Conservation (phyloP, 352 stramenopile species). For the Thraustochytrium sp. region DNA sequence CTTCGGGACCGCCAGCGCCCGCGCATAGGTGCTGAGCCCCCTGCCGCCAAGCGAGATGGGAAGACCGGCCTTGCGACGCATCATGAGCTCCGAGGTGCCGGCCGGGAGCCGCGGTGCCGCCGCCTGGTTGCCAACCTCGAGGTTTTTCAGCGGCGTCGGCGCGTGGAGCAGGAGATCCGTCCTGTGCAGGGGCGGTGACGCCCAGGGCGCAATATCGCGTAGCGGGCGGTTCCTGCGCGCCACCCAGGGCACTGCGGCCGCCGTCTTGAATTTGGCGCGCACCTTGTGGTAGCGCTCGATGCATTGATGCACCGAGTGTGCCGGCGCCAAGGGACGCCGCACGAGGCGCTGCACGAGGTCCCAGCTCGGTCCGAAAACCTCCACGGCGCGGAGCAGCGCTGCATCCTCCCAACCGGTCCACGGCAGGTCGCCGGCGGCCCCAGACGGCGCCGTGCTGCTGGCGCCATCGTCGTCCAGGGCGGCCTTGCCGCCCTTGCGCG, state of each 20-base stretch:
- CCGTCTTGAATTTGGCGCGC: conserved; percentile 9
- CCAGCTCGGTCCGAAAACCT: conserved; percentile 28
- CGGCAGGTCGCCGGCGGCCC: too few species aligned
- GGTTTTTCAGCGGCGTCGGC: not conserved
- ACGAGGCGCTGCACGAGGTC: conserved; percentile 8
- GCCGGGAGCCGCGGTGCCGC: not conserved
- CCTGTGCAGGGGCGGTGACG: not conserved
- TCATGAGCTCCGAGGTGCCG: not conserved
- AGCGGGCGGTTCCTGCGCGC: not conserved
- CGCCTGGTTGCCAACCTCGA: not conserved
- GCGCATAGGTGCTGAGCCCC: not conserved
- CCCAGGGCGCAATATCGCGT: conserved; percentile 18
- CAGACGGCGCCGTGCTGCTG: not conserved
- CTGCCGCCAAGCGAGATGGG: not conserved
- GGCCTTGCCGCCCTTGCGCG: not conserved
- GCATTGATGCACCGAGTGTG: not conserved
- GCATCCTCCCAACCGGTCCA: conserved; percentile 30
- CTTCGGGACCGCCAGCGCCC: not conserved
- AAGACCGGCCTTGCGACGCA: not conserved
- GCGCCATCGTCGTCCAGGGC: not conserved
- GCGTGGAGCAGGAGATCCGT: conserved; percentile 23
- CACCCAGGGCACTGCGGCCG: not conserved
- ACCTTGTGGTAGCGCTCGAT: conserved; percentile 23
- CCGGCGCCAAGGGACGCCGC: not conserved
- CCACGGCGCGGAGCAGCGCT: conserved; percentile 14